Evolutionary conservation across 2,329 filamentous ascomycete genomes (phyloP), one percentile per base, ranked within the genome.

Genomic region (Curvularia sp.): DNA sequence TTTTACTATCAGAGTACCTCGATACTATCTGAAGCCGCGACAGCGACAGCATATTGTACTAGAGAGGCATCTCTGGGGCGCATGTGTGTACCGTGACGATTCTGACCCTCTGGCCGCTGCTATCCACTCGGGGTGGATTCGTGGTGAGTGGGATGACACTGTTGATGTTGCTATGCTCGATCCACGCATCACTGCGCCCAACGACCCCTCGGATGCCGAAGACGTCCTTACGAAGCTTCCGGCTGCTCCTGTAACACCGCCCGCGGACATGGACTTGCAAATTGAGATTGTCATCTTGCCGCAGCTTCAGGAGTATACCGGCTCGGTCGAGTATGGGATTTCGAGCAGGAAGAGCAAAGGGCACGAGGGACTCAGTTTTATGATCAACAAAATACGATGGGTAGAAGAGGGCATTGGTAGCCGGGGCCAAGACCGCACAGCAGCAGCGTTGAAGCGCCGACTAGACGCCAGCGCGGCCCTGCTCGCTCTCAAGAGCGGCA

Each of bases 1-100:
- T 0, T 87, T 96, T 62, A 97, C 92, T 0, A 85, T 99, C 60
- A 92, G 95, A 68, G 88, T 99, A 6, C 90, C 93, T 2, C 87
- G 90, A 27, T 86, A 90, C 47, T 92, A 95, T 69, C 81, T 99
- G 7, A 86, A 86, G 8, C 77, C 86, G 0, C 79, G 83, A 7
- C 86, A 90, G 23, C 85, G 94, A 28, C 91, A 95, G 73, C 91
- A 96, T 65, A 93, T 98, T 50, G 96, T 93, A 10, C 80, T 87
- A 7, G 86, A 92, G 32, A 86, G 90, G 19, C 91, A 91, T 7
- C 77, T 99, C 0, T 99, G 94, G 93, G 95, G 95, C 1, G 95
- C 92, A 0, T 93, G 96, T 36, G 85, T 99, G 6, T 98, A 98
- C 74, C 96, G 93, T 0, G 95, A 99, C 68, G 95, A 99, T 77